phyloP scores from a whole-genome alignment of 257 asterid genomes.

The Catharanthus roseus region DNA sequence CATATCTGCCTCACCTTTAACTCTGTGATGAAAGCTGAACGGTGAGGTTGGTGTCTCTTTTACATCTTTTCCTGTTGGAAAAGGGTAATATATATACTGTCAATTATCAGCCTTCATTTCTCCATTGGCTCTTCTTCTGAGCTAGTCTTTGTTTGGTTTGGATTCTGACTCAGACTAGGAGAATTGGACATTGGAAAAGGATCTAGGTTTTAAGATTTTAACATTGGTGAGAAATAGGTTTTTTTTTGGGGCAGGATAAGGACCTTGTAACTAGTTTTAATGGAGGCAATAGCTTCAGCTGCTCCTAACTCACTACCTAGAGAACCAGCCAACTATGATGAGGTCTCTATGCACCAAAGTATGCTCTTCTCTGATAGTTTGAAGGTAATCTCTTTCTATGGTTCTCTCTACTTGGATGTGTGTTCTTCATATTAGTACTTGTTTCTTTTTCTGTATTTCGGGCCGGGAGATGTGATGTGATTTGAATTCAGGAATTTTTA shows the following conservation, averaged over 20 bases:
- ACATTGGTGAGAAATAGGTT: neutral
- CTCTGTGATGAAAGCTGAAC: constrained; percentile 2
- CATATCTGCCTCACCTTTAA: neutral
- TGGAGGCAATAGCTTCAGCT: constrained; percentile 60
- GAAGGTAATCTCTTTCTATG: constrained; percentile 51
- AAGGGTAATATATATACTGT: neutral
- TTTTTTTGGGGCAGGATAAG: constrained; percentile 13
- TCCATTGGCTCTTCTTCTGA: neutral
- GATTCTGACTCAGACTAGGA: neutral
- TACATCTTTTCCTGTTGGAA: neutral
- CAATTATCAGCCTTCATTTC: neutral
- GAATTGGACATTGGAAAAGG: neutral
- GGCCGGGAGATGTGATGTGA: too few species aligned
- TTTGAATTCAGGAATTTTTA: too few species aligned
- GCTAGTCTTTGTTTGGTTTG: neutral
- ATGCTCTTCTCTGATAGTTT: constrained; percentile 82
- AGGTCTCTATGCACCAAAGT: constrained; percentile 83
- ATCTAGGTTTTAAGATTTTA: neutral
- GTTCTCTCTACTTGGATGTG: constrained; percentile 9
- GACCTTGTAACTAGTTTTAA: constrained; percentile 24
- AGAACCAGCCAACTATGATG: constrained; percentile 72
- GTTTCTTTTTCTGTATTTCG: too few species aligned
- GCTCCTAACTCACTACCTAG: constrained; percentile 53
- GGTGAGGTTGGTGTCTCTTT: constrained; percentile 1
- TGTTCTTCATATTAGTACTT: constrained; percentile 22